A percentile compares a stretch with the other conserved stretches of the same genome.
These are phyloP conservation scores for Nothopassalora personata DNA, from an alignment of 2,329 filamentous ascomycete species.

Conservation along the genomic window DNA sequence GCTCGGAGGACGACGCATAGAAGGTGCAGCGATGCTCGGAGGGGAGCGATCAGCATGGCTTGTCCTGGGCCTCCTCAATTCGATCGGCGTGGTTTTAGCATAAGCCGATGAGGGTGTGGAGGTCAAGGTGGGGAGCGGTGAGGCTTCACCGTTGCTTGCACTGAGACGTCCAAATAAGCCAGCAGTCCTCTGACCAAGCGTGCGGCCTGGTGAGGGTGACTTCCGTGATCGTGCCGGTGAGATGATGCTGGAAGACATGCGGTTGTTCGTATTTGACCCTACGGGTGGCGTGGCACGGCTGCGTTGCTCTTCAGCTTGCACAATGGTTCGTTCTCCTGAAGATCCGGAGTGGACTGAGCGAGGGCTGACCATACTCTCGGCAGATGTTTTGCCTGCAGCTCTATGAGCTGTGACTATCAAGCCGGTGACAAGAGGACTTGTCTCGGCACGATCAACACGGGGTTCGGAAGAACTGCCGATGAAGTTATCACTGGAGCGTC, in stretches of 20 bases:
- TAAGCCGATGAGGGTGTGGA: conserved; percentile 19
- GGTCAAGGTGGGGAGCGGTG: conserved; percentile 18
- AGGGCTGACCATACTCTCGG: conserved; percentile 20
- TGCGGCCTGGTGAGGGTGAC: conserved; percentile 24
- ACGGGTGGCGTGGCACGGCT: conserved; percentile 12
- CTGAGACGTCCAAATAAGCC: conserved; percentile 31
- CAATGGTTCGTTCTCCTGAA: conserved; percentile 24
- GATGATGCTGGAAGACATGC: conserved; percentile 4
- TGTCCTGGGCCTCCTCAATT: conserved; percentile 16
- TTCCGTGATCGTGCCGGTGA: conserved; percentile 14
- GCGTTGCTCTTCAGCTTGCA: conserved; percentile 13
- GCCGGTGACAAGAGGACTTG: conserved; percentile 24
- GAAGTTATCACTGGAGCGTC: conserved; percentile 26
- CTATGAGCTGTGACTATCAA: conserved; percentile 13
- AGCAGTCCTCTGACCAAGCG: conserved; percentile 28
- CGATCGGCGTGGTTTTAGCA: conserved; percentile 6
- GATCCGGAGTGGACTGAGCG: conserved; percentile 24
- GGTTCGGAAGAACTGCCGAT: conserved; percentile 22
- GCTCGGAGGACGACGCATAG: conserved; percentile 7
- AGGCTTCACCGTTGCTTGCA: conserved; percentile 20
- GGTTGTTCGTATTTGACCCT: conserved; percentile 2
- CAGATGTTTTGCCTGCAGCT: conserved; percentile 13
- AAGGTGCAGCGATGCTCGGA: conserved; percentile 1
- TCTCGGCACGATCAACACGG: conserved; percentile 25
- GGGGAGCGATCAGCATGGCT: conserved; percentile 16